Evolutionary conservation across 345 rosid genomes (phyloP).

Genomic region (Pistacia integerrima): DNA sequence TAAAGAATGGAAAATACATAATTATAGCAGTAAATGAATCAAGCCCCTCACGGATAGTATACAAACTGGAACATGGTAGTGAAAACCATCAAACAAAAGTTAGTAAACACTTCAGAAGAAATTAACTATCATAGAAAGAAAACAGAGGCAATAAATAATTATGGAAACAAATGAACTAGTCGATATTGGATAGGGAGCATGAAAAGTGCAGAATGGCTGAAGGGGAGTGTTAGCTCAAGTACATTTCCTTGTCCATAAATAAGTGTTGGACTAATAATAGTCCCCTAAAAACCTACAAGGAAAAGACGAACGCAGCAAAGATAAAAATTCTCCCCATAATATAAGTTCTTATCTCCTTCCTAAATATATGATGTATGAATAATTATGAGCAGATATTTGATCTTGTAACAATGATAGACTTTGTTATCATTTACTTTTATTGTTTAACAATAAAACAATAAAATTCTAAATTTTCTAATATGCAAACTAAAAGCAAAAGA

Average conservation of each 20-base stretch:
- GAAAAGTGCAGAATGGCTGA: background rate
- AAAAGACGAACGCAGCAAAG: background rate
- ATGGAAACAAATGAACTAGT: background rate
- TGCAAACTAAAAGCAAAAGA: constrained; percentile 7
- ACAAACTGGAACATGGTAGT: background rate
- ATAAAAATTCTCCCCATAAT: background rate
- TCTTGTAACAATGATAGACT: too few relatives aligned
- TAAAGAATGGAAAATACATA: background rate
- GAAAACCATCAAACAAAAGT: constrained; percentile 20
- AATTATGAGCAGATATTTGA: background rate
- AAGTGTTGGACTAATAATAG: too few relatives aligned
- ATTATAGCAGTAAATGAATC: background rate
- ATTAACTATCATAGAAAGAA: background rate
- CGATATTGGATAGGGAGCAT: background rate
- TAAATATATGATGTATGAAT: background rate
- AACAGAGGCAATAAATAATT: background rate
- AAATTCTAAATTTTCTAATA: constrained; percentile 6
- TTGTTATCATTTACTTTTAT: background rate
- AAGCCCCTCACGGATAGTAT: background rate
- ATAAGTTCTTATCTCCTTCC: background rate
- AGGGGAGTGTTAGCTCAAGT: background rate
- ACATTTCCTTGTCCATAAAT: too few relatives aligned
- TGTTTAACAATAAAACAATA: background rate
- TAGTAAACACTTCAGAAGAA: background rate
- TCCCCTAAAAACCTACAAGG: background rate